Conservation (phyloP, 495 filamentous ascomycete genomes). For the Astrothelium macrocarpum region DNA sequence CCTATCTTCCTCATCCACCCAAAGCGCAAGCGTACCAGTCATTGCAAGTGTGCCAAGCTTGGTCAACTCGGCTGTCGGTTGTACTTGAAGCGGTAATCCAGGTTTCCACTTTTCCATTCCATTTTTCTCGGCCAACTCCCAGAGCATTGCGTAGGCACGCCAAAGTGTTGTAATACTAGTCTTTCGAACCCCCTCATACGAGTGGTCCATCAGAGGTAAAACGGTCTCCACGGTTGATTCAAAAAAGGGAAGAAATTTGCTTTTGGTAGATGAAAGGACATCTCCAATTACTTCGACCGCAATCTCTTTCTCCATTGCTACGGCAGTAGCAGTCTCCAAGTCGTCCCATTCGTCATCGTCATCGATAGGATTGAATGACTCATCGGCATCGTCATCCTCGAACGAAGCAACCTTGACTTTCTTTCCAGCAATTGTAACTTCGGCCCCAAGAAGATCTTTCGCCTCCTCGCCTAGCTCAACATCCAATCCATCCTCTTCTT, state of each 20-base stretch:
- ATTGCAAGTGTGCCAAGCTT: constrained; percentile 84
- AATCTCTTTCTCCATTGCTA: constrained; percentile 95
- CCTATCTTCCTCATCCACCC: constrained; percentile 87
- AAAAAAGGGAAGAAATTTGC: constrained; percentile 72
- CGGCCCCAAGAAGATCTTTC: constrained; percentile 65
- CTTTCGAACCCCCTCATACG: constrained; percentile 89
- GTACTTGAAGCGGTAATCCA: constrained; percentile 70
- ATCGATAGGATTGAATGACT: constrained; percentile 39
- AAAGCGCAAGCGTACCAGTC: constrained; percentile 71
- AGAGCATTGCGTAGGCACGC: constrained; percentile 87
- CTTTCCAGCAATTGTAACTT: constrained; percentile 67
- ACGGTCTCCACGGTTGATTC: constrained; percentile 80
- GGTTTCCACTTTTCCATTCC: constrained; percentile 76
- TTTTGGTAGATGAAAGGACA: constrained; percentile 73
- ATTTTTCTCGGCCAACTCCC: constrained; percentile 72
- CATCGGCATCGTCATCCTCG: constrained; percentile 30
- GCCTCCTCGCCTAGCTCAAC: constrained; percentile 69
- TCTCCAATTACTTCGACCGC: constrained; percentile 92
- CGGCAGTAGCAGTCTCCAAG: constrained; percentile 65
- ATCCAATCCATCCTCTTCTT: constrained; percentile 79
- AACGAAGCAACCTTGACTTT: constrained; percentile 66
- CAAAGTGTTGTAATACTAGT: constrained; percentile 81
- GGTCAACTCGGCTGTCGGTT: constrained; percentile 63
- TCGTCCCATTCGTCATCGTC: constrained; percentile 77
- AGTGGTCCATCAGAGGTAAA: constrained; percentile 70